Base-by-base conservation (phyloP, 148 eudicot genomes). In the Chenopodium suecicum region DNA sequence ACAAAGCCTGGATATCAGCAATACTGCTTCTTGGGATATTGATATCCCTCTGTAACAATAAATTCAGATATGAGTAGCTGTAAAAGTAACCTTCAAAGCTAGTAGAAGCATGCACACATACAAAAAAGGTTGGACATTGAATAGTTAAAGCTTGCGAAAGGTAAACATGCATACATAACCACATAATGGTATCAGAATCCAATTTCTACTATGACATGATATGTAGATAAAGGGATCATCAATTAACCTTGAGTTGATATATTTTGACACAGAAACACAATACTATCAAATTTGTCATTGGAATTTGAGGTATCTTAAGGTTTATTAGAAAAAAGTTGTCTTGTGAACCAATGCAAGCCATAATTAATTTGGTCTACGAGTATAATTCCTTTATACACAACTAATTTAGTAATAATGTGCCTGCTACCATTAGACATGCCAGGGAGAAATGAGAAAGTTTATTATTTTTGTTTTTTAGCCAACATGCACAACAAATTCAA, bases 1-100 rank as follows among this genome's bases (percentile, higher is more conserved):
- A 85, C 84, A 90, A 89, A 73, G 88, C 84, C 83, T 94, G 97
- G 78, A 96, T 88, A 76, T 88, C 93, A 81, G 92, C 92, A 83
- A 90, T 82, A 65, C 82, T 86, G 86, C 85, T 79, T 87, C 82
- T 74, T 22, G 89, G 90, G 70, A 81, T 69, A 78, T 78, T 67
- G 73, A 86, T 34, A 60, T 79, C 87, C 81, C 82, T 89, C 97
- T 94, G 94, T 87, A 87, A 79, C 80, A 62, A 88, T 12, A 77
- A 68, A 75, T 78, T 44, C 70, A 80, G 74, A 63, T 71, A 79
- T 77, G 63, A 64, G 83, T 50, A 74, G 84, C 83, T 79, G 70
- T 13, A 46, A 79, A 56, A 75, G 22, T 14, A 27, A 19, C 25
- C 14, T 11, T 64, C 4, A 66, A 47, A 23, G 5, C 74, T 31